These are phyloP conservation scores for Pseudogymnoascus sp. DNA, from an alignment of 2,329 filamentous ascomycete genomes.

Conservation along the genomic window DNA sequence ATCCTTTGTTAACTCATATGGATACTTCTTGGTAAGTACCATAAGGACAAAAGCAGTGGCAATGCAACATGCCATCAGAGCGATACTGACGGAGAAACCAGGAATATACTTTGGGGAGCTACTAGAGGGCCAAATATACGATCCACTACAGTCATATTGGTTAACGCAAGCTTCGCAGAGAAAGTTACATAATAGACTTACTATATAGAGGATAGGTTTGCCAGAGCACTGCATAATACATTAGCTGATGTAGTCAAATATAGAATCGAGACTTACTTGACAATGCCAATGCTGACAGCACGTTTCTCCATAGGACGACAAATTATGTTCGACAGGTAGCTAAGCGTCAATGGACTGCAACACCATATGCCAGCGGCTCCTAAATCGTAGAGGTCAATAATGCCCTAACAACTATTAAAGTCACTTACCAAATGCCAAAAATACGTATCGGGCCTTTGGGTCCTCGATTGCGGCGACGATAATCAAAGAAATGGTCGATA, in stretches of 20 bases:
- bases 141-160: not conserved
- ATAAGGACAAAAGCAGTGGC: slow-evolving; percentile 11
- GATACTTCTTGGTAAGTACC: slow-evolving; percentile 14
- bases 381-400: not conserved
- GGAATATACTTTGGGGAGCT: not conserved
- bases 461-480: slow-evolving; percentile 12
- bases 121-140: not conserved
- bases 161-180: not conserved
- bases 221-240: not conserved
- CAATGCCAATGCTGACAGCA: slow-evolving; percentile 12
- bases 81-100: slow-evolving; percentile 12
- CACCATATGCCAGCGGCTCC: not conserved
- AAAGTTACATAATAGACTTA: not conserved
- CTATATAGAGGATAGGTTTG: not conserved
- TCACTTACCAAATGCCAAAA: slow-evolving; percentile 12
- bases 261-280: slow-evolving; percentile 18
- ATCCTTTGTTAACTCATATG: slow-evolving; percentile 13
- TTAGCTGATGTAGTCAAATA: slow-evolving; percentile 15
- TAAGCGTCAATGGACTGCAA: not conserved
- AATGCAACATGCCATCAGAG: slow-evolving; percentile 11
- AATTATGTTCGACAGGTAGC: not conserved
- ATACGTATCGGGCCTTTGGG: slow-evolving; percentile 13
- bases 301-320: not conserved
- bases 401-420: not conserved
- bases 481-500: slow-evolving; percentile 13